These are phyloP conservation scores for Pseudocercospora vitis DNA, from an alignment of 2,329 filamentous ascomycete species.

Conservation along the genomic window DNA sequence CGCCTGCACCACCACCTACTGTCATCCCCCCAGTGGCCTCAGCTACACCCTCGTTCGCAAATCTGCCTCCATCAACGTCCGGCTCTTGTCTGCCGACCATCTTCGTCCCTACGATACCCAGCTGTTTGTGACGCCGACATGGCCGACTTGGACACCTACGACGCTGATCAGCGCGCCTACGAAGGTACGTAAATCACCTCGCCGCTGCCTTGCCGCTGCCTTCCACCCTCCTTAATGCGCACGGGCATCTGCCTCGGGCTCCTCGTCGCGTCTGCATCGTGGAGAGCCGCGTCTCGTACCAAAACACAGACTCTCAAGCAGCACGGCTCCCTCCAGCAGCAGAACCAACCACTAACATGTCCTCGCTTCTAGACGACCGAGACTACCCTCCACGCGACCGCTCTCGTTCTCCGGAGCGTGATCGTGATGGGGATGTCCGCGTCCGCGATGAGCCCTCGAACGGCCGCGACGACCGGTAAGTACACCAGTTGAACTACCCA, in stretches of 20 bases:
- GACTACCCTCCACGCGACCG: conserved; percentile 61
- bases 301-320: not conserved
- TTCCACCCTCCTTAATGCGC: too few relatives aligned
- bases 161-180: conserved; percentile 64
- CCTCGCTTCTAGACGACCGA: conserved; percentile 55
- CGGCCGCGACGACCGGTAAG: conserved; percentile 57
- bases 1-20: too few relatives aligned
- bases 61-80: not conserved
- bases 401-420: conserved; percentile 62
- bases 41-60: too few relatives aligned
- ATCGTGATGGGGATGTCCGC: conserved; percentile 47
- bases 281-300: not conserved
- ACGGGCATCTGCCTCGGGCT: conserved; percentile 6
- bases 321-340: not conserved
- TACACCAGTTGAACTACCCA: too few relatives aligned
- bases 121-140: conserved; percentile 29
- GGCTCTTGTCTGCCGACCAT: conserved; percentile 2
- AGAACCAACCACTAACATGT: not conserved
- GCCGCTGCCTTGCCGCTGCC: not conserved
- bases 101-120: not conserved
- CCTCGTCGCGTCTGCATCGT: not conserved
- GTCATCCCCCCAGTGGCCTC: too few relatives aligned
- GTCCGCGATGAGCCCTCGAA: conserved; percentile 65
- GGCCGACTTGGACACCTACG: conserved; percentile 61
- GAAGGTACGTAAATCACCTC: conserved; percentile 54